Percentiles rank a stretch among this genome's conserved stretches.
Evolutionary conservation across 352 stramenopile species (phyloP).

Genomic region (Bremia lactucae): DNA sequence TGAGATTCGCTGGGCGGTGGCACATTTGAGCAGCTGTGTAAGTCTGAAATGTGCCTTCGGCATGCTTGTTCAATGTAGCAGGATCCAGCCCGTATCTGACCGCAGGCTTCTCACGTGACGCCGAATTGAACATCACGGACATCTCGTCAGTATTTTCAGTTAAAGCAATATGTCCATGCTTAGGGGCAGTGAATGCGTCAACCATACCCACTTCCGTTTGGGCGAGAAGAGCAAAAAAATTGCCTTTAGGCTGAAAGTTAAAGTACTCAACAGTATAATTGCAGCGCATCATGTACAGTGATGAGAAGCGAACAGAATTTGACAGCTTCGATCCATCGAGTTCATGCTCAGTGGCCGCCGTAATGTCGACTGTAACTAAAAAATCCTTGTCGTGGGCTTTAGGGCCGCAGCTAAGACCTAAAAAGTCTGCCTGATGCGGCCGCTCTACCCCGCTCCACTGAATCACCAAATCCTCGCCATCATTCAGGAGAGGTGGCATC

Average conservation of each 20-base stretch:
- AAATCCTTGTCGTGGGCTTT: constrained; percentile 42
- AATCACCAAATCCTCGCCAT: constrained; percentile 68
- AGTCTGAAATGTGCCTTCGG: constrained; percentile 36
- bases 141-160: constrained; percentile 47
- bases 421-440: constrained; percentile 47
- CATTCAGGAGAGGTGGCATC: constrained; percentile 31
- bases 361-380: constrained; percentile 29
- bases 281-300: constrained; percentile 71
- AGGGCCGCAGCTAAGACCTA: constrained; percentile 59
- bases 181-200: constrained; percentile 42
- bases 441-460: constrained; percentile 39
- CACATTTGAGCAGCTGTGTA: constrained; percentile 67
- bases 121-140: constrained; percentile 74
- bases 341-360: constrained; percentile 12
- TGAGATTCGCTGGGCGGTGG: constrained; percentile 44
- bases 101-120: constrained; percentile 33
- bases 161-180: constrained; percentile 64
- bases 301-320: constrained; percentile 46
- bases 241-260: constrained; percentile 36
- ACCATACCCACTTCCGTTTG: constrained; percentile 40
- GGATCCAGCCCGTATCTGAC: constrained; percentile 35
- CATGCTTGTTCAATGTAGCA: constrained; percentile 15
- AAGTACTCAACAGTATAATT: constrained; percentile 57
- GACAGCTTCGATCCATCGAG: constrained; percentile 12
- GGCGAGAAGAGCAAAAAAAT: constrained; percentile 27